Conservation (phyloP, 495 filamentous ascomycete species). For the Cetradonia linearis region DNA sequence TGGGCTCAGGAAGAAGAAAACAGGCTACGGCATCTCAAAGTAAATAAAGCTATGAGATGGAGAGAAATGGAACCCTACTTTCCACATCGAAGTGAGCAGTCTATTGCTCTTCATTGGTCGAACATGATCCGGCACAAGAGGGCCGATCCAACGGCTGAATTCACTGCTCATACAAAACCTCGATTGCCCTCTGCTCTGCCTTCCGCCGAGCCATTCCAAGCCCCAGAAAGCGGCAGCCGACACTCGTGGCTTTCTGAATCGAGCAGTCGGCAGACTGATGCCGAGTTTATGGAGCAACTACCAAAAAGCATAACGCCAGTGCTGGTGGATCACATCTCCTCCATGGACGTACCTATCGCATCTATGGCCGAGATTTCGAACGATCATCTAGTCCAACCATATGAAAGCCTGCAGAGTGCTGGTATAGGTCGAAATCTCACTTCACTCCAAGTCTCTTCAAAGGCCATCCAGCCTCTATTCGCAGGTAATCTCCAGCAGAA, state of each 20-base stretch:
- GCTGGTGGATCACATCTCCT: background rate
- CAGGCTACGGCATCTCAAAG: slow-evolving; percentile 7
- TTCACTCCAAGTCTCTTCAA: too few relatives aligned
- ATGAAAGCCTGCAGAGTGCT: background rate
- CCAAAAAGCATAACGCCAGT: background rate
- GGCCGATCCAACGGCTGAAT: background rate
- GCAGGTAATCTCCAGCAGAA: background rate
- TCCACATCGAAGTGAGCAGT: slow-evolving; percentile 1
- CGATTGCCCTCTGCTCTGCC: background rate
- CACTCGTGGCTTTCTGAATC: background rate
- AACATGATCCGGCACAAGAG: background rate
- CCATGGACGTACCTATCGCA: background rate
- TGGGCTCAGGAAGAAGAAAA: slow-evolving; percentile 17
- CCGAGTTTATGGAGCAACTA: background rate
- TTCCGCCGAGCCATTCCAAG: background rate
- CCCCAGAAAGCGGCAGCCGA: background rate
- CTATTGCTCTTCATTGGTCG: background rate
- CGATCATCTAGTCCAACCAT: background rate
- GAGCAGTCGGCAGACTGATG: background rate
- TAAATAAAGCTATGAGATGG: background rate
- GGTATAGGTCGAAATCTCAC: background rate
- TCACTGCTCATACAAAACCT: background rate
- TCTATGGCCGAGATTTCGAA: too few relatives aligned
- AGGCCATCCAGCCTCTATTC: background rate
- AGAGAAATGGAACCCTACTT: slow-evolving; percentile 12